Conservation (phyloP, 305 asterid species). For the Fraxinus latifolia region DNA sequence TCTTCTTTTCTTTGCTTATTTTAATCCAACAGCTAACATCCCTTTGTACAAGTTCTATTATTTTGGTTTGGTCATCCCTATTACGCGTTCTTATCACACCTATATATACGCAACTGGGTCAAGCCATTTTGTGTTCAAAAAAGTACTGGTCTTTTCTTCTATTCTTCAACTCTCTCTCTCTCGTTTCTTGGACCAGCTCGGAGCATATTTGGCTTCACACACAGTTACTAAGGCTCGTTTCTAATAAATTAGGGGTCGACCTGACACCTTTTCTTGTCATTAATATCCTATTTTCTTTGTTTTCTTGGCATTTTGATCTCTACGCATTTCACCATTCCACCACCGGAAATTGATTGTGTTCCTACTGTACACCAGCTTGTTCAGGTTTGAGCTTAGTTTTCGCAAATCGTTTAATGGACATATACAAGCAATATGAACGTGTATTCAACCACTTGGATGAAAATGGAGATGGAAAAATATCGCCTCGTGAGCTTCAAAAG, state of each 20-base stretch:
- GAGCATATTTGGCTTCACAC: no score
- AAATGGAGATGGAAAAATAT: constrained; percentile 30
- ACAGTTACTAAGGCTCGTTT: no score
- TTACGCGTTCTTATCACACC: background rate
- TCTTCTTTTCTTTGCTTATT: background rate
- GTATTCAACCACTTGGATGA: constrained; percentile 33
- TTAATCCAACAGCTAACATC: background rate
- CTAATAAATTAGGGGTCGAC: no score
- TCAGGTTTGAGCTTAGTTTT: no score
- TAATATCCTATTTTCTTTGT: no score
- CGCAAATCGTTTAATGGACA: constrained; percentile 15
- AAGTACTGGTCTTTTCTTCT: background rate
- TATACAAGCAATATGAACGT: constrained; percentile 21
- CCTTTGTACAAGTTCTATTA: background rate
- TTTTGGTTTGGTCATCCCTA: background rate
- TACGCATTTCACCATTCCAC: background rate
- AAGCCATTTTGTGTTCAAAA: background rate
- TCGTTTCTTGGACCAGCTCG: no score
- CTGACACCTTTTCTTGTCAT: no score
- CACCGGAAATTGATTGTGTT: no score
- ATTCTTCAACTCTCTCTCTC: background rate
- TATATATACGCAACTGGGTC: background rate
- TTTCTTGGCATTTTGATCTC: background rate
- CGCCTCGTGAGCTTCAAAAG: constrained; percentile 32
- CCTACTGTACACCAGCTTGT: no score